Percentiles rank a stretch among this genome's conserved stretches.
phyloP scores from a whole-genome alignment of 768 basidiomycete species.

The Hericium erinaceus region DNA sequence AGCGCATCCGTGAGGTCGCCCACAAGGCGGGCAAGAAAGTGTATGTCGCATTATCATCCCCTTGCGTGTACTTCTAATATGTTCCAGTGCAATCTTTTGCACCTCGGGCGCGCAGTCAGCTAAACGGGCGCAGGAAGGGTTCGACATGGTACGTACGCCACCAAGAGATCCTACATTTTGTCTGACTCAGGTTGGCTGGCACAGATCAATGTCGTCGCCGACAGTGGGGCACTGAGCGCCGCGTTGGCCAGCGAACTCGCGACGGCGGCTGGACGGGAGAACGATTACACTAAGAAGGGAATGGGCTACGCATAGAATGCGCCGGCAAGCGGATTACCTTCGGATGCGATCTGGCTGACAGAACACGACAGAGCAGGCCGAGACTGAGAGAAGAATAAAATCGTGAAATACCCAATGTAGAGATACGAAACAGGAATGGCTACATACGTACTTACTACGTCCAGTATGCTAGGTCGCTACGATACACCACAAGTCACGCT shows the following conservation, averaged over 20 bases:
- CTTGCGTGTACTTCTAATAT: neutral
- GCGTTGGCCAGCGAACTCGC: neutral
- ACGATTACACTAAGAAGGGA: too few relatives aligned
- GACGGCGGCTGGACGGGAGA: neutral
- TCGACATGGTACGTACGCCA: conserved; percentile 33
- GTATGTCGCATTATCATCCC: conserved; percentile 22
- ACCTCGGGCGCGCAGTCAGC: conserved; percentile 34
- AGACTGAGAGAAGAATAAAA: too few relatives aligned
- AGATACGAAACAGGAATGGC: neutral
- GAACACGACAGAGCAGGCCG: too few relatives aligned
- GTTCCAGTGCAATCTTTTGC: conserved; percentile 38
- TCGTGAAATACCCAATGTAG: neutral
- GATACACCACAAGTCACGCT: too few relatives aligned
- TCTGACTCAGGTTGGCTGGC: neutral
- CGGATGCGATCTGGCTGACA: too few relatives aligned
- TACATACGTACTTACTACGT: neutral
- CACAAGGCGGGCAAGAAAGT: conserved; percentile 58
- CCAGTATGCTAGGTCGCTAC: neutral
- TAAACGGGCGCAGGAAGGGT: conserved; percentile 37
- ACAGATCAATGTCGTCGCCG: neutral
- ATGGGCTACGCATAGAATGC: too few relatives aligned
- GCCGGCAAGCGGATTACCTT: too few relatives aligned
- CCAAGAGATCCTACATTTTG: neutral
- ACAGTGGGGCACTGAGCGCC: neutral
- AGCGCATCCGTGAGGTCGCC: conserved; percentile 37